phyloP scores from a whole-genome alignment of 2,329 filamentous ascomycete genomes.

The Sphaerulina vaccinii region DNA sequence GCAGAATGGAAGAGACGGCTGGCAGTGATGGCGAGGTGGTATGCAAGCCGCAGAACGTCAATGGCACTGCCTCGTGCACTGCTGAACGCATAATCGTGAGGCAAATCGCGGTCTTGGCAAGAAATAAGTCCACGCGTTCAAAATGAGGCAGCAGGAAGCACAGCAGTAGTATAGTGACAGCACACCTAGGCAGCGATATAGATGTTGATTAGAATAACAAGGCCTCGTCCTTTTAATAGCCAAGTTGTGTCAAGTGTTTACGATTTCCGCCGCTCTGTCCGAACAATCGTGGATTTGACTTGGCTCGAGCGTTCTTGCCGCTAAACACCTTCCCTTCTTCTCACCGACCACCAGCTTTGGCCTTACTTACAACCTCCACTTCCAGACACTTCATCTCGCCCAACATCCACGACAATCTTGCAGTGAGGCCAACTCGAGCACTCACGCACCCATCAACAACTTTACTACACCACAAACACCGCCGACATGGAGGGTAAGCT shows the following conservation, averaged over 20 bases:
- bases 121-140: constrained; percentile 6
- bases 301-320: background rate
- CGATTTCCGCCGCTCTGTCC: background rate
- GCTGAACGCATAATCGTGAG: background rate
- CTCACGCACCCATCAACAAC: constrained; percentile 12
- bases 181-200: constrained; percentile 7
- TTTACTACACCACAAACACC: constrained; percentile 20
- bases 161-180: background rate
- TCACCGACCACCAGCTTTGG: constrained; percentile 9
- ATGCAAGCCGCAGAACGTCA: background rate
- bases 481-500: constrained; percentile 37
- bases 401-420: constrained; percentile 3
- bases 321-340: constrained; percentile 11
- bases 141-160: background rate
- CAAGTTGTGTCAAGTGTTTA: background rate
- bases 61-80: constrained; percentile 2
- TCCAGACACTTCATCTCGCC: background rate
- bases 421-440: constrained; percentile 6
- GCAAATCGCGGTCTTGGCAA: constrained; percentile 8
- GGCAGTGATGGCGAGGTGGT: background rate
- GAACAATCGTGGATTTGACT: background rate
- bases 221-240: background rate
- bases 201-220: background rate
- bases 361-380: background rate
- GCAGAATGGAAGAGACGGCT: background rate